phyloP scores from a whole-genome alignment of 2,329 filamentous ascomycete species.

The Calonectria fujianensis region DNA sequence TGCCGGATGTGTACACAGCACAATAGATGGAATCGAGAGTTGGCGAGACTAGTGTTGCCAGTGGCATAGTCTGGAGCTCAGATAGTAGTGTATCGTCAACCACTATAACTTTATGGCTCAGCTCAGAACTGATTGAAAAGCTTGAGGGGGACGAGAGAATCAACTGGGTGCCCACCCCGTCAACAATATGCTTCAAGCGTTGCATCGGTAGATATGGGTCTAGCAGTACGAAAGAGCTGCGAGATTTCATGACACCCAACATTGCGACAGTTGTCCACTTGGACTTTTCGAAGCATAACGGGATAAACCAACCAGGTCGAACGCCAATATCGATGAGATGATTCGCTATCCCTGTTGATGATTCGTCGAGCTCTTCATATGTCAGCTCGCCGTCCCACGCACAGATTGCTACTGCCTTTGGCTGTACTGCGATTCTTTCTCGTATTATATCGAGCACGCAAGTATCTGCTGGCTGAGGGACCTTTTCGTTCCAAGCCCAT shows the following conservation, averaged over 20 bases:
- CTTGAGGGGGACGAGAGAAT: background rate
- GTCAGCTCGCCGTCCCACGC: constrained; percentile 20
- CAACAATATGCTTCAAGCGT: background rate
- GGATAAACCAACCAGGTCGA: background rate
- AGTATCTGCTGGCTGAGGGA: constrained; percentile 41
- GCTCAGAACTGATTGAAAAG: no score
- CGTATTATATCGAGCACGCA: constrained; percentile 44
- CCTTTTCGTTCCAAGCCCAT: constrained; percentile 37
- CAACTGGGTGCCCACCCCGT: background rate
- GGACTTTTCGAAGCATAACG: constrained; percentile 17
- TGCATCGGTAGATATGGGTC: background rate
- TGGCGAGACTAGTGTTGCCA: constrained; percentile 20
- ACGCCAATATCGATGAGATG: background rate
- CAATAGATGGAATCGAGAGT: constrained; percentile 11
- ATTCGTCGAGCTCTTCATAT: background rate
- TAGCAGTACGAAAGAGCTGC: background rate
- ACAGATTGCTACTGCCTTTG: background rate
- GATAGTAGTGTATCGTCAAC: constrained; percentile 51
- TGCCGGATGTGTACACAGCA: constrained; percentile 54
- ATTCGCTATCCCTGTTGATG: background rate
- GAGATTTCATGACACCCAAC: background rate
- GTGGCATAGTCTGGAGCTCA: constrained; percentile 38
- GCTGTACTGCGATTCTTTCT: background rate
- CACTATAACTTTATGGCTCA: constrained; percentile 40
- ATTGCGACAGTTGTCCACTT: background rate